Conservation (phyloP, 768 basidiomycete genomes). For the Rhizopogon roseolus region DNA sequence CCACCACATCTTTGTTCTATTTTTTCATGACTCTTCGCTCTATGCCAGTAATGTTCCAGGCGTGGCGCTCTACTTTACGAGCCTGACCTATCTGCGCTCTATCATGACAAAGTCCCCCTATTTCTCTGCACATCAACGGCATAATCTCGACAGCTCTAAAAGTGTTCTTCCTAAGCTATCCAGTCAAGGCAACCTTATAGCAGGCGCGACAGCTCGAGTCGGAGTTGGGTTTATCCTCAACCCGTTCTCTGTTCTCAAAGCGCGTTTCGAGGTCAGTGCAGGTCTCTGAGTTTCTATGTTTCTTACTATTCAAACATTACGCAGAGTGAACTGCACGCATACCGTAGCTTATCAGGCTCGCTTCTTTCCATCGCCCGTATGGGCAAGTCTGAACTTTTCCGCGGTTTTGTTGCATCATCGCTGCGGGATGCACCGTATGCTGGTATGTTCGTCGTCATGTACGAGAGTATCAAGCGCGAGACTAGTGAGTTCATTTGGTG, state of each 20-base stretch:
- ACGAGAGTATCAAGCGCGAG: conserved; percentile 81
- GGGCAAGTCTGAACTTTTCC: conserved; percentile 78
- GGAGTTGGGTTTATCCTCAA: conserved; percentile 81
- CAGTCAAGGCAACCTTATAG: conserved; percentile 74
- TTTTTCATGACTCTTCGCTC: conserved; percentile 2
- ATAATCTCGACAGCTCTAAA: conserved; percentile 17
- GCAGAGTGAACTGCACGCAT: conserved; percentile 77
- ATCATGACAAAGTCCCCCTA: conserved; percentile 68
- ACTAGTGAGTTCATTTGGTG: conserved; percentile 40
- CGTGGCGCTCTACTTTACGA: conserved; percentile 88
- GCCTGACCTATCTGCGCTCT: conserved; percentile 76
- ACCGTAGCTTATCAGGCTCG: conserved; percentile 56
- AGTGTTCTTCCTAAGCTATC: conserved; percentile 71
- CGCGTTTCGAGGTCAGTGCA: conserved; percentile 75
- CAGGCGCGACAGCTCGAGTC: conserved; percentile 80
- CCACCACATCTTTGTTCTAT: background rate
- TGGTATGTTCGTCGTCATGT: conserved; percentile 82
- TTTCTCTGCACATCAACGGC: conserved; percentile 42
- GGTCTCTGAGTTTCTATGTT: background rate
- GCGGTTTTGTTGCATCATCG: conserved; percentile 83
- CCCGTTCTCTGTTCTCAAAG: conserved; percentile 88
- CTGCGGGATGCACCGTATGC: conserved; percentile 95
- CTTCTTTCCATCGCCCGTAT: conserved; percentile 55
- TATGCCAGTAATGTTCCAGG: conserved; percentile 80
- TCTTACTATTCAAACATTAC: background rate